Evolutionary conservation across 148 eudicot genomes (phyloP), one percentile per base, ranked within the genome.

Genomic region (Mesembryanthemum crystallinum): DNA sequence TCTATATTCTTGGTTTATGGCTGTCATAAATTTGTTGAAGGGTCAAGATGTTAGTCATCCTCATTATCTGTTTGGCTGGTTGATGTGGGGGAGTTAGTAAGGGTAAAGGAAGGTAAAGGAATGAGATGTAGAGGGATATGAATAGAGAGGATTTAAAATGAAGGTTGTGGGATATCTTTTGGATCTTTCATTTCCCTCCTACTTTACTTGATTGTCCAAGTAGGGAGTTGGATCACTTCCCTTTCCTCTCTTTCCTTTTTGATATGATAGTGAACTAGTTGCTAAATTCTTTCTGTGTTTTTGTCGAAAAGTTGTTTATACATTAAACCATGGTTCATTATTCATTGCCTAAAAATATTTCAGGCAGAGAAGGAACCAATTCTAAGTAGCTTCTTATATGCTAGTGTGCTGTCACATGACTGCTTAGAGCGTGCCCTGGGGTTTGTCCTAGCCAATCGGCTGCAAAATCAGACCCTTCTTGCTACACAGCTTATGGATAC

Each of bases 361-460:
- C 86, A 88, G 91, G 91, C 89, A 5, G 91, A 86, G 74, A 88
- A 86, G 78, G 91, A 88, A 79, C 91, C 91, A 67, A 86, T 88
- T 69, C 80, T 88, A 61, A 88, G 89, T 80, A 86, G 86, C 79
- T 88, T 82, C 77, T 80, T 88, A 78, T 86, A 88, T 79, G 84
- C 91, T 62, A 88, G 89, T 77, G 75, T 88, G 74, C 70, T 88
- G 65, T 71, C 83, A 7, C 91, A 88, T 75, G 87, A 86, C 55
- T 84, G 86, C 68, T 78, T 88, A 25, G 91, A 88, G 76, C 72
- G 67, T 17, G 82, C 89, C 35, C 63, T 88, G 76, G 85, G 76
- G 18, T 88, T 88, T 66, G 84, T 88, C 68, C 69, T 88, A 67
- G 87, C 91, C 71, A 88, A 88, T 79, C 84, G 87, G 28, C 86